Percentiles rank a stretch among this genome's conserved stretches.
phyloP scores from a whole-genome alignment of 1,284 basidiomycete species.

The Microbotryum saponariae region DNA sequence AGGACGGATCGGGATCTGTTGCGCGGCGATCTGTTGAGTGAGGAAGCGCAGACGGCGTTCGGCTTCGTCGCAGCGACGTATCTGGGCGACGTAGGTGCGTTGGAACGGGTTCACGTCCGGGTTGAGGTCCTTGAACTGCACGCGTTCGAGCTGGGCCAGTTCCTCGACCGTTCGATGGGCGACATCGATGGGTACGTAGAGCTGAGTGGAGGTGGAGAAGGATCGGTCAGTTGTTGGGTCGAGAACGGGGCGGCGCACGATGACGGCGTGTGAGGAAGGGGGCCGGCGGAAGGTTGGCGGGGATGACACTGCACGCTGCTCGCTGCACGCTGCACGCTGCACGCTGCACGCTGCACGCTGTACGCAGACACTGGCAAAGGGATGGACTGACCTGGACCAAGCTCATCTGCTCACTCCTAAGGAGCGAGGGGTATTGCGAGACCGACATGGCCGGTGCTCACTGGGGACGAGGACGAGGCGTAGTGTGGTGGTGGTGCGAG shows the following conservation, averaged over 20 bases:
- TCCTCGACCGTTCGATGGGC: conserved; percentile 94
- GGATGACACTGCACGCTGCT: background rate
- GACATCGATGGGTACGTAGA: conserved; percentile 95
- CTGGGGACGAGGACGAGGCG: background rate
- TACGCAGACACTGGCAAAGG: background rate
- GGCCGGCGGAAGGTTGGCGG: background rate
- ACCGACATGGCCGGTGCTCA: background rate
- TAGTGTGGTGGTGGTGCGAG: background rate
- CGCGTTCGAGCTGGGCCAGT: conserved; percentile 87
- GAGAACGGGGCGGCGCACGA: background rate
- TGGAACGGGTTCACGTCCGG: conserved; percentile 94
- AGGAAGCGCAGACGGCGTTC: conserved; percentile 89
- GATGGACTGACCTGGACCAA: conserved; percentile 20
- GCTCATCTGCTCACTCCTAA: conserved; percentile 31
- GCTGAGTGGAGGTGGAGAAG: conserved; percentile 57
- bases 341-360: too few relatives aligned
- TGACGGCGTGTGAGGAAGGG: background rate
- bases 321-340: too few relatives aligned
- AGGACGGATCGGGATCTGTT: conserved; percentile 59
- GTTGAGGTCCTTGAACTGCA: conserved; percentile 98
- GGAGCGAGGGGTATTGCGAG: conserved; percentile 8
- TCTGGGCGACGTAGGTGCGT: conserved; percentile 93
- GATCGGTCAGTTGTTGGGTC: background rate
- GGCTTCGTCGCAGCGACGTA: conserved; percentile 79
- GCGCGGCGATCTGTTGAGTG: conserved; percentile 72